Evolutionary conservation across 805 yeast species (phyloP).

Genomic region (Kregervanrija delftensis): DNA sequence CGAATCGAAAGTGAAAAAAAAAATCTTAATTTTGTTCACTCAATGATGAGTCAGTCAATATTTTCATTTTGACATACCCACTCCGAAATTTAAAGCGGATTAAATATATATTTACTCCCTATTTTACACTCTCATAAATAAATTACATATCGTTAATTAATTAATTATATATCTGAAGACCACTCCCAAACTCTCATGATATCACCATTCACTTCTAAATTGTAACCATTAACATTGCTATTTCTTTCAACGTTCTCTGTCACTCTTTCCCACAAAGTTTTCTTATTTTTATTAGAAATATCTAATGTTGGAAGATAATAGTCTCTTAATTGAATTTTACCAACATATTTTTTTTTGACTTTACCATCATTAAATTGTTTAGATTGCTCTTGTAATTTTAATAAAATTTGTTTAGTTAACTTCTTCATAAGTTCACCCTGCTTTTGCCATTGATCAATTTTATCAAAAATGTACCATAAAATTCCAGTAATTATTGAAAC

Average conservation of each 20-base stretch:
- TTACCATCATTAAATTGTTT: conserved; percentile 26
- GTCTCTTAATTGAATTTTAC: conserved; percentile 69
- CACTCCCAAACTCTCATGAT: conserved; percentile 86
- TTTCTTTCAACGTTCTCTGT: conserved; percentile 53
- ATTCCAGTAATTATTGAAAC: conserved; percentile 2
- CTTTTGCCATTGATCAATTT: conserved; percentile 30
- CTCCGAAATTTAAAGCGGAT: not conserved
- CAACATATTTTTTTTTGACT: conserved; percentile 43
- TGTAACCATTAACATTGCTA: conserved; percentile 53
- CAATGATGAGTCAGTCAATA: conserved; percentile 4
- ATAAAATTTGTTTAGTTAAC: conserved; percentile 41
- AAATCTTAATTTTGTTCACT: too few relatives aligned
- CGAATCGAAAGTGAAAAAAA: not conserved
- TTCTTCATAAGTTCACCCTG: conserved; percentile 37
- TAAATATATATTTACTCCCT: not conserved
- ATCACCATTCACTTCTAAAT: conserved; percentile 78
- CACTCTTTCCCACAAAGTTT: conserved; percentile 54
- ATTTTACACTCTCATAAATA: not conserved
- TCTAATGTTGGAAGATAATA: conserved; percentile 34
- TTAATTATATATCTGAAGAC: conserved; percentile 39
- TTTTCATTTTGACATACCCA: not conserved
- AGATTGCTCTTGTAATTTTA: conserved; percentile 43
- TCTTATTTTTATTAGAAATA: conserved; percentile 30
- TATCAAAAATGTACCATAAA: conserved; percentile 22
- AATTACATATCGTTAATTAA: not conserved